These are phyloP conservation scores for Gossypium mustelinum DNA, from an alignment of 345 rosid genomes.

Conservation along the genomic window DNA sequence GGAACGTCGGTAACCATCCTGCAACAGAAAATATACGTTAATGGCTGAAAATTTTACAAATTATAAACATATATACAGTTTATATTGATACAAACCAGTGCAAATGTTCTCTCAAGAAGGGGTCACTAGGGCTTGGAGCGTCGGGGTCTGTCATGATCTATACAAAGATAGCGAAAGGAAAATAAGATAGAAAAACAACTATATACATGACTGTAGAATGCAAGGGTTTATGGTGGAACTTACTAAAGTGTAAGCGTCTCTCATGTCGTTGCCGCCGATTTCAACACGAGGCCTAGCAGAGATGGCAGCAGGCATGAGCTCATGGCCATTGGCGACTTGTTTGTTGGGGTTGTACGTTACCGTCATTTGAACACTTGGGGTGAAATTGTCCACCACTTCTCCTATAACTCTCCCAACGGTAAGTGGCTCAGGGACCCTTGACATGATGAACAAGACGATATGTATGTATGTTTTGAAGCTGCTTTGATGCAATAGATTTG, in stretches of 20 bases:
- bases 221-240: not conserved
- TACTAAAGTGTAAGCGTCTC: conserved; percentile 72
- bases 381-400: conserved; percentile 69
- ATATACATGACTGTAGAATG: not conserved
- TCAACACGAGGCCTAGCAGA: conserved; percentile 56
- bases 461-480: not conserved
- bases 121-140: conserved; percentile 93
- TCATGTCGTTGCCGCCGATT: conserved; percentile 71
- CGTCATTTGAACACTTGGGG: conserved; percentile 53
- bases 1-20: conserved; percentile 96
- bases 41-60: not conserved
- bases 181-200: not conserved
- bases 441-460: conserved; percentile 20
- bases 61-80: not conserved
- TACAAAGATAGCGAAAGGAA: conserved; percentile 1
- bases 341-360: conserved; percentile 57
- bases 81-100: conserved; percentile 52
- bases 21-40: not conserved
- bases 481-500: not conserved
- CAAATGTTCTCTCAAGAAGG: conserved; percentile 70
- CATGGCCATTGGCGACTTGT: conserved; percentile 69
- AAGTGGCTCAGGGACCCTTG: conserved; percentile 56
- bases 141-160: conserved; percentile 94
- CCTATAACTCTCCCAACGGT: conserved; percentile 63
- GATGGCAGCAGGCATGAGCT: conserved; percentile 58